Base-by-base conservation (phyloP, 345 rosid genomes). In the Populus deltoides region DNA sequence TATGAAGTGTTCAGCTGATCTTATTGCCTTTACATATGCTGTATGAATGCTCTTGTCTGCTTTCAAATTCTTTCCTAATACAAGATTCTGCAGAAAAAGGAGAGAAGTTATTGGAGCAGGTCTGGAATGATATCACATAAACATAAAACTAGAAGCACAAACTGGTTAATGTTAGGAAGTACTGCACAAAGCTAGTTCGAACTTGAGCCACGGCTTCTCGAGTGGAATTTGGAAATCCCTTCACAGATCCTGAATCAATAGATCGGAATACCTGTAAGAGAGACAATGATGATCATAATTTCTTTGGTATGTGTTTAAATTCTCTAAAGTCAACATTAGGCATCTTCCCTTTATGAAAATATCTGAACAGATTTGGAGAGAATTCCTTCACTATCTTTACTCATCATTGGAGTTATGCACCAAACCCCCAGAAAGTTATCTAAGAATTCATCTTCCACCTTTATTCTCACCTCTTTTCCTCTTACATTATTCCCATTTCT, bases 201-300 rank as follows among this genome's bases (percentile, higher is more conserved):
- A 90, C 93, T 91, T 88, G 91, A 61, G 82, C 84, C 61, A 77
- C 68, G 49, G 92, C 92, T 51, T 89, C 86, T 75, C 83, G 77
- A 59, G 79, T 27, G 13, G 77, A 79, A 68, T 90, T 89, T 9
- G 97, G 93, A 66, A 92, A 92, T 67, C 97, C 93, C 74, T 77
- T 83, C 24, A 89, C 93, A 25, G 93, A 89, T 66, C 97, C 97
- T 7, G 97, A 92, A 85, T 92, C 97, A 74, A 90, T 92, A 59
- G 92, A 92, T 59, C 93, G 88, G 74, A 92, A 92, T 17, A 92
- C 79, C 93, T 90, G 75, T 36, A 66, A 36, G 70, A 68, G 76
- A 77, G 18, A 80, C 7, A 53, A 49, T 35, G 36, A 16, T 59
- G 12, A 68, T 36, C 36, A 9, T n/a, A 35, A 33, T 33, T 33